These are phyloP conservation scores for Lodderomyces elongisporus DNA, from an alignment of 1,139 yeast genomes.

Conservation along the genomic window DNA sequence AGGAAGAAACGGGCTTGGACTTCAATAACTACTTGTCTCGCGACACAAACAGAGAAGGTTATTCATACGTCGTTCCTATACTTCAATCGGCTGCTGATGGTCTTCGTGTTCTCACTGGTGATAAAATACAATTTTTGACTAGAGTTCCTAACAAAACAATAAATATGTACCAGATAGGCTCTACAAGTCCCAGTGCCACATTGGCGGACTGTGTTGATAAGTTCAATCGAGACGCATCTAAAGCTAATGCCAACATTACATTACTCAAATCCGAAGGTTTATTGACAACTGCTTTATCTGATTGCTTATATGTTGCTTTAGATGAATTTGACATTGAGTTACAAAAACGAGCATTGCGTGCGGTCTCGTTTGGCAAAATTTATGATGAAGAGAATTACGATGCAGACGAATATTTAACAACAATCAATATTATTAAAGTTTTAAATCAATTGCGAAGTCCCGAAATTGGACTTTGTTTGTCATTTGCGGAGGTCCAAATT, in stretches of 20 bases:
- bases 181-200: slow-evolving; percentile 78
- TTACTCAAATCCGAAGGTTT: slow-evolving; percentile 53
- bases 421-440: slow-evolving; percentile 58
- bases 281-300: slow-evolving; percentile 59
- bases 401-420: slow-evolving; percentile 56
- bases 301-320: slow-evolving; percentile 70
- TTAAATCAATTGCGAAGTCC: slow-evolving; percentile 62
- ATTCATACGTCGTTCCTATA: slow-evolving; percentile 32
- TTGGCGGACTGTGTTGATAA: slow-evolving; percentile 78
- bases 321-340: slow-evolving; percentile 71
- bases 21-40: slow-evolving; percentile 17
- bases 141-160: slow-evolving; percentile 58
- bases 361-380: slow-evolving; percentile 85
- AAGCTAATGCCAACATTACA: slow-evolving; percentile 70
- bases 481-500: slow-evolving; percentile 47
- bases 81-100: slow-evolving; percentile 65
- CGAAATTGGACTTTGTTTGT: slow-evolving; percentile 66
- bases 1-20: slow-evolving; percentile 30
- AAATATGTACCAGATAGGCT: slow-evolving; percentile 74
- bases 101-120: slow-evolving; percentile 54
- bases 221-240: slow-evolving; percentile 64
- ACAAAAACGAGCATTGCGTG: slow-evolving; percentile 76
- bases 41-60: slow-evolving; percentile 16
- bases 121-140: slow-evolving; percentile 57
- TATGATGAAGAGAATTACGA: slow-evolving; percentile 45